phyloP scores from a whole-genome alignment of 169 alveolate genomes.

The Plasmodium gaboni region DNA sequence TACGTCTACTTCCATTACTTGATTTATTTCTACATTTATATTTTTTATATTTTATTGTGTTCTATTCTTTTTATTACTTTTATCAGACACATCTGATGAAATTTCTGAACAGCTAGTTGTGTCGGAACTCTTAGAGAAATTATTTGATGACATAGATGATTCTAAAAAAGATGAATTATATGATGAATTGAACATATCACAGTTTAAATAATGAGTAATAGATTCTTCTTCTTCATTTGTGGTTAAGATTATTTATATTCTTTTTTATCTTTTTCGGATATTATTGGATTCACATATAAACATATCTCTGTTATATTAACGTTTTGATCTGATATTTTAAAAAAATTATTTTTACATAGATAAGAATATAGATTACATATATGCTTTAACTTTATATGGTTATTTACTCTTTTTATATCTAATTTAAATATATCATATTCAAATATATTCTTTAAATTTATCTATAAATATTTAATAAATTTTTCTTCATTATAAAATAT shows the following conservation, averaged over 20 bases:
- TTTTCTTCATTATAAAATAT: conserved; percentile 1
- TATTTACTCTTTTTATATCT: conserved; percentile 47
- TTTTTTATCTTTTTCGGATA: not conserved
- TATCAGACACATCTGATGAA: conserved; percentile 13
- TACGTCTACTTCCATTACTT: too few species aligned
- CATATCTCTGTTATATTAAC: conserved; percentile 20
- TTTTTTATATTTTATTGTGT: conserved; percentile 22
- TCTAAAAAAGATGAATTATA: not conserved
- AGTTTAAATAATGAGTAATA: not conserved
- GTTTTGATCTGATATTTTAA: conserved; percentile 14
- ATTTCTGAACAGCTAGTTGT: not conserved
- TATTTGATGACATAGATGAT: conserved; percentile 12
- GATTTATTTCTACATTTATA: too few species aligned
- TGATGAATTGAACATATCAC: not conserved
- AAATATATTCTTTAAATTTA: conserved; percentile 26
- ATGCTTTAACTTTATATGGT: conserved; percentile 36
- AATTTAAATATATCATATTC: conserved; percentile 18
- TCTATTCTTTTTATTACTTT: not conserved
- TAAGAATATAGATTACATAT: conserved; percentile 30
- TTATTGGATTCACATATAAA: not conserved
- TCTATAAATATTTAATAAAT: conserved; percentile 22
- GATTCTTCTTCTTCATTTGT: not conserved
- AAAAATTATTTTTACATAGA: conserved; percentile 22
- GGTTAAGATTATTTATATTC: not conserved
- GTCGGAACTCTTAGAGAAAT: conserved; percentile 1